Evolutionary conservation across 192 early-diverging fungal species (phyloP).

Genomic region (Backusella circina): DNA sequence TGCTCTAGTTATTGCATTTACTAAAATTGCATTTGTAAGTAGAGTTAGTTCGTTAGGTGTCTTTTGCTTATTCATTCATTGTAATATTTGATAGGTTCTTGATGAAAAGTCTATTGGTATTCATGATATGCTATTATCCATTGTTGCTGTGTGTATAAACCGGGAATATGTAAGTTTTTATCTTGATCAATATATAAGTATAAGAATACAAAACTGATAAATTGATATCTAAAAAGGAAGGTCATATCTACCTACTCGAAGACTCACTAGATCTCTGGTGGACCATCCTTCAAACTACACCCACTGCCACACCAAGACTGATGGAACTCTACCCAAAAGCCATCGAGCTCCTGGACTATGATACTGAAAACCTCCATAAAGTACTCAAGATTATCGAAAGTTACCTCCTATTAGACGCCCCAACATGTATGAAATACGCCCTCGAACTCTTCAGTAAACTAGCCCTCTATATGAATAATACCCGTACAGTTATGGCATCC

Average conservation of each 20-base stretch:
- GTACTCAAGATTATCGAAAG: constrained; percentile 84
- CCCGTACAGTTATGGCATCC: constrained; percentile 46
- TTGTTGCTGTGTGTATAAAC: constrained; percentile 74
- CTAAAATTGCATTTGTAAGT: constrained; percentile 65
- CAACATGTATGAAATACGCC: not conserved
- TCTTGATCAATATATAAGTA: not conserved
- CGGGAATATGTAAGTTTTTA: constrained; percentile 41
- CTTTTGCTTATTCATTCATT: not conserved
- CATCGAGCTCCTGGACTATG: constrained; percentile 64
- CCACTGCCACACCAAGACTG: constrained; percentile 48
- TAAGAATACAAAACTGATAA: not conserved
- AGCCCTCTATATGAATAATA: constrained; percentile 15
- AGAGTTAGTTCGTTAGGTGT: not conserved
- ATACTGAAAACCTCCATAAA: constrained; percentile 71
- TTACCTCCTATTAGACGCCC: constrained; percentile 59
- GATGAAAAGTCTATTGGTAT: constrained; percentile 62
- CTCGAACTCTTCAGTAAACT: constrained; percentile 1
- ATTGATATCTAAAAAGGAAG: constrained; percentile 40
- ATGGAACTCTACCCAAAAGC: constrained; percentile 58
- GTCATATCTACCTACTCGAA: constrained; percentile 82
- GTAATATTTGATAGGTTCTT: constrained; percentile 10
- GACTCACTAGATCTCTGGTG: constrained; percentile 92
- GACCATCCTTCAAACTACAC: constrained; percentile 69
- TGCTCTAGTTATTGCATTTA: constrained; percentile 71
- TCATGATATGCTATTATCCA: constrained; percentile 70